phyloP scores from a whole-genome alignment of 345 rosid species.

The Nasturtium officinale region DNA sequence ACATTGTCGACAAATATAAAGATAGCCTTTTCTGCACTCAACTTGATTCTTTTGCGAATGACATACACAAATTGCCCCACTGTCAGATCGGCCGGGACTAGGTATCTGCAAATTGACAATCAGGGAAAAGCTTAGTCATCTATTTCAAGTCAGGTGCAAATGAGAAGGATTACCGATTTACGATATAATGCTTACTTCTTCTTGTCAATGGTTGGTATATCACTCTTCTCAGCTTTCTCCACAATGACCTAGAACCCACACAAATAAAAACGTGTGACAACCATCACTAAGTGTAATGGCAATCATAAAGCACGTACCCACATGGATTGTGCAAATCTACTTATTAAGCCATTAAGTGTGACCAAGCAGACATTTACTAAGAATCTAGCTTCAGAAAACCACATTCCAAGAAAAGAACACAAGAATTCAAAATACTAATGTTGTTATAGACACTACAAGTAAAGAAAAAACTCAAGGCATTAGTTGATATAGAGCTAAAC shows the following conservation, averaged over 20 bases:
- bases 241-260: conserved; percentile 68
- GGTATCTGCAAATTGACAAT: conserved; percentile 50
- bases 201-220: conserved; percentile 81
- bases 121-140: conserved; percentile 2
- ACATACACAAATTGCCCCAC: conserved; percentile 92
- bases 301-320: background rate
- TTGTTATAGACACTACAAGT: background rate
- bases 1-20: conserved; percentile 84
- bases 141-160: conserved; percentile 10
- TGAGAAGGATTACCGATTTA: background rate
- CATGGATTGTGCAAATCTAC: background rate
- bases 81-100: conserved; percentile 85
- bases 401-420: background rate
- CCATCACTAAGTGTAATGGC: background rate
- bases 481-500: background rate
- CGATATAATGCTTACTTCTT: conserved; percentile 60
- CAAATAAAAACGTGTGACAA: background rate
- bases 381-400: background rate
- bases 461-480: background rate
- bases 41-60: conserved; percentile 81
- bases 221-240: conserved; percentile 83
- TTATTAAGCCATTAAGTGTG: background rate
- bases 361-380: background rate
- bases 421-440: background rate
- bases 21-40: conserved; percentile 82